Conservation (phyloP, 2,329 filamentous ascomycete genomes). For the Biscogniauxia sp. region DNA sequence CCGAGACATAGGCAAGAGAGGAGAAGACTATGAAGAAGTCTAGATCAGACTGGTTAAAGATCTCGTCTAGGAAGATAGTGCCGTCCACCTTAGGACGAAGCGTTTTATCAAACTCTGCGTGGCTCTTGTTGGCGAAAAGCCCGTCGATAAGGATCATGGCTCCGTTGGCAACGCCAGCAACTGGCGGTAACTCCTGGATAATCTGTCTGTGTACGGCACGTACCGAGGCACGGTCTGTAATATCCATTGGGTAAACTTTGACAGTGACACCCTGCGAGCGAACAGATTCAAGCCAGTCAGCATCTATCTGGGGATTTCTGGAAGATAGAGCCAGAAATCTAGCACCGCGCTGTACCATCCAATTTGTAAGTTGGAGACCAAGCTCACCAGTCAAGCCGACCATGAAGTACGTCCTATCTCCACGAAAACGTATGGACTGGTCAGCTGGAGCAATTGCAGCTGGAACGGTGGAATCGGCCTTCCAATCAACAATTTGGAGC, state of each 20-base stretch:
- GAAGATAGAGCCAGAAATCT: conserved; percentile 10
- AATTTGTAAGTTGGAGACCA: conserved; percentile 11
- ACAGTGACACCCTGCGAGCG: conserved; percentile 2
- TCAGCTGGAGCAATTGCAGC: conserved; percentile 1
- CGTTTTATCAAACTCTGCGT: conserved; percentile 28
- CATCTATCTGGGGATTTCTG: conserved; percentile 11
- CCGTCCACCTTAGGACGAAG: conserved; percentile 40
- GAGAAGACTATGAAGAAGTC: conserved; percentile 44
- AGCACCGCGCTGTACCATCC: conserved; percentile 15
- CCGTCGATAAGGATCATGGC: conserved; percentile 37
- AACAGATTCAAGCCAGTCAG: conserved; percentile 4
- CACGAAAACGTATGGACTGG: conserved; percentile 2
- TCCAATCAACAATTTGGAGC: conserved; percentile 6
- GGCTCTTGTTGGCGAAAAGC: conserved; percentile 32
- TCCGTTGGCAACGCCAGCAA: conserved; percentile 38
- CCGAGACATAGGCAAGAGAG: conserved; percentile 35
- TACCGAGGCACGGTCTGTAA: conserved; percentile 8
- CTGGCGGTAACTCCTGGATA: conserved; percentile 30
- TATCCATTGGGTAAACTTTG: conserved; percentile 3
- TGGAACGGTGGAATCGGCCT: conserved; percentile 1
- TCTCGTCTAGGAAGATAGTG: conserved; percentile 29
- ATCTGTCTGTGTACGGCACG: conserved; percentile 21
- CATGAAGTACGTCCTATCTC: conserved; percentile 12
- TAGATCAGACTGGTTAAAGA: conserved; percentile 29
- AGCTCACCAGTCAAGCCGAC: conserved; percentile 13